These are phyloP conservation scores for Triangularia verruculosa DNA, from an alignment of 2,329 filamentous ascomycete species.

Conservation along the genomic window DNA sequence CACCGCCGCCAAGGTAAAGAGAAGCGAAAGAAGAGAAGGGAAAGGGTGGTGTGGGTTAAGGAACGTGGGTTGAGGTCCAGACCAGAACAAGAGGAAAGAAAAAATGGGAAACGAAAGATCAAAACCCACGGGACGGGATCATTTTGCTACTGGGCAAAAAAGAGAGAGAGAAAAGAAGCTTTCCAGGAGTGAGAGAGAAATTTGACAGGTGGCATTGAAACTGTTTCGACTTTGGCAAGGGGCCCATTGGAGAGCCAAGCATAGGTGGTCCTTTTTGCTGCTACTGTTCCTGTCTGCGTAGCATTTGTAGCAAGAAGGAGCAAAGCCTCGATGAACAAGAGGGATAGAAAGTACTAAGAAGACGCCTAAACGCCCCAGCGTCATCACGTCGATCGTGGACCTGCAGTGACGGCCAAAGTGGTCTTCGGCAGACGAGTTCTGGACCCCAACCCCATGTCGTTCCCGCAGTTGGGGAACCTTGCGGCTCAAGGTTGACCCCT, in stretches of 20 bases:
- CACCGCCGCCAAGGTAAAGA: slow-evolving; percentile 5
- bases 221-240: slow-evolving; percentile 7
- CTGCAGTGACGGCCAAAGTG: neutral
- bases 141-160: slow-evolving; percentile 4
- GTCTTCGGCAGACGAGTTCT: neutral
- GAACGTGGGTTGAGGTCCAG: slow-evolving; percentile 17
- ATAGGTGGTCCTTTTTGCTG: neutral
- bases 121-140: slow-evolving; percentile 12
- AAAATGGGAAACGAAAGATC: slow-evolving; percentile 8
- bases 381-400: neutral
- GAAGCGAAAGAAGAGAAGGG: slow-evolving; percentile 14
- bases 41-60: slow-evolving; percentile 16
- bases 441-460: neutral
- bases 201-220: slow-evolving; percentile 9
- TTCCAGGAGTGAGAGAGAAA: slow-evolving; percentile 7
- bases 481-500: neutral
- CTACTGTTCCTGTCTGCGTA: neutral
- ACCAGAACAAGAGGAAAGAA: slow-evolving; percentile 6
- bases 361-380: neutral
- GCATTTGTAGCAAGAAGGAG: neutral
- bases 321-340: neutral
- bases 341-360: neutral
- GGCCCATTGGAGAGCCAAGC: neutral
- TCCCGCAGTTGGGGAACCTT: neutral
- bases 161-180: neutral